Evolutionary conservation across 2,329 filamentous ascomycete genomes (phyloP).

Genomic region (Byssoonygena ceratinophila): DNA sequence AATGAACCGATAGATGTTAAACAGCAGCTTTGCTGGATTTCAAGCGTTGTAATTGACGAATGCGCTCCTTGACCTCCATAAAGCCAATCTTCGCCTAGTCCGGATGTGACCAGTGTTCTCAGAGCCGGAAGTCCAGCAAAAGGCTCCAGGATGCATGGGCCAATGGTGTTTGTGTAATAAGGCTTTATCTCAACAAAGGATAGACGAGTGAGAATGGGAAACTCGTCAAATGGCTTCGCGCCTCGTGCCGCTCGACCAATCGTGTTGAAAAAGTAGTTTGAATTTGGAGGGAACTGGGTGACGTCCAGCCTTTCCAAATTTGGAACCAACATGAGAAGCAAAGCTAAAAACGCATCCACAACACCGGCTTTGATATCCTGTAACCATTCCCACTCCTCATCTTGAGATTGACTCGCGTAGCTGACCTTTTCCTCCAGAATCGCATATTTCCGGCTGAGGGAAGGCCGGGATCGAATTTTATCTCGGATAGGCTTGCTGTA

Average conservation of each 20-base stretch:
- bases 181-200: not conserved
- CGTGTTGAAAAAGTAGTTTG: not conserved
- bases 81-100: not conserved
- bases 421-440: not conserved
- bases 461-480: not conserved
- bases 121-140: not conserved
- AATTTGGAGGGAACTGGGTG: not conserved
- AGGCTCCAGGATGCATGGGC: not conserved
- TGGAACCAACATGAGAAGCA: not conserved
- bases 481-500: not conserved
- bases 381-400: conserved; percentile 1
- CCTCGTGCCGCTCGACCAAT: not conserved
- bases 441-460: not conserved
- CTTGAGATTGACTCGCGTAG: not conserved
- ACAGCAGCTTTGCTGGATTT: not conserved
- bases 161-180: not conserved
- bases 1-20: not conserved
- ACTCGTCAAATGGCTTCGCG: not conserved
- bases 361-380: not conserved
- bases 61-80: not conserved
- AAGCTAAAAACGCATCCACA: not conserved
- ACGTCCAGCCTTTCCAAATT: not conserved
- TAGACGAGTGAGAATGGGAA: not conserved
- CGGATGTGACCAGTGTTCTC: not conserved
- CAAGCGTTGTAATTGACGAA: not conserved